Base-by-base conservation (phyloP, 495 filamentous ascomycete species). In the Hyaloscypha variabilis region DNA sequence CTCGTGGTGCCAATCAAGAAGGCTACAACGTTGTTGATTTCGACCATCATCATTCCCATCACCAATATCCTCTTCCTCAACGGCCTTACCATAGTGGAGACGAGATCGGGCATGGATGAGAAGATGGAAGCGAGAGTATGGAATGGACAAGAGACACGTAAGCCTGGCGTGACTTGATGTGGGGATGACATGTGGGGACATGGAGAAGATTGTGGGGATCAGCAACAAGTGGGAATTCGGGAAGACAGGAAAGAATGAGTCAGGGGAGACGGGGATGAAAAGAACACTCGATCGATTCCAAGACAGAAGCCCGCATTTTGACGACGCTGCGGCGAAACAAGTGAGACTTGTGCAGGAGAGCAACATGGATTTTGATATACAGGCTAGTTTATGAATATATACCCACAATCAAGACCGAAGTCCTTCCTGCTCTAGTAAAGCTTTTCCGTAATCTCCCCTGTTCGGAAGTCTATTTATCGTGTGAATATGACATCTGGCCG, bases 401-500 rank as follows among this genome's bases (percentile, higher is more conserved):
- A 14, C 39, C 39, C 39, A 1, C 8, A 34, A 34, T 46, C 6
- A 46, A 46, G 39, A 46, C 39, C 3, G 14, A 29, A 58, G 29
- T 8, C 57, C 57, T 21, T 62, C 55, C 50, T 65, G 63, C 54
- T 64, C 64, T 21, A 72, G 34, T 68, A 88, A 66, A 11, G 83
- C 85, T 61, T 80, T 80, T 5, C 90, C 90, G 71, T 93, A 92
- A 71, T 92, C 90, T 30, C 90, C 90, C 0, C 78, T 85, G 73
- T 93, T 92, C 36, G 90, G 90, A 51, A 86, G 85, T 62, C 90
- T 72, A 69, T 90, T 71, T 65, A 90, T 73, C 0, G 90, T 92
- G 73, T 93, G 90, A 39, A 90, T 88, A 72, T 92, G 90, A 67
- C 90, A 93, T 77, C 89, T 90, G 65, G 86, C 86, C 17, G 90